Evolutionary conservation across 208 protist species (phyloP).

Genomic region (Leishmania major): DNA sequence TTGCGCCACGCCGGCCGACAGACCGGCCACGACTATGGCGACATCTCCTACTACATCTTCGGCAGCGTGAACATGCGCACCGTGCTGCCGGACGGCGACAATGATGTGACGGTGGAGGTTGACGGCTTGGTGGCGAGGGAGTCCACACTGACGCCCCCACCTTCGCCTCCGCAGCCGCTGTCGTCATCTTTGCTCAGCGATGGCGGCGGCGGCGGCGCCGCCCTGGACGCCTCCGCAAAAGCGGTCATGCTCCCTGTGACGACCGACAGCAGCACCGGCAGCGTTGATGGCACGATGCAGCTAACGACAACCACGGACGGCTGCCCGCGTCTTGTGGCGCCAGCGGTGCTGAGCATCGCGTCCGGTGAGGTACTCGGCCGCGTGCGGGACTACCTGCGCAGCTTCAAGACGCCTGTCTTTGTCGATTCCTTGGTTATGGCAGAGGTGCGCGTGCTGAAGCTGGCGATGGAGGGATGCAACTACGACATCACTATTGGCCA

Average conservation of each 20-base stretch:
- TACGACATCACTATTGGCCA: conserved; percentile 93
- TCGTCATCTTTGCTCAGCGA: conserved; percentile 5
- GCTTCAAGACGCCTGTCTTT: conserved; percentile 53
- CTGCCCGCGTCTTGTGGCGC: conserved; percentile 44
- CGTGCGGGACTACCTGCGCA: conserved; percentile 70
- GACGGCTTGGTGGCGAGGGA: conserved; percentile 55
- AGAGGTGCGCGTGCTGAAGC: conserved; percentile 88
- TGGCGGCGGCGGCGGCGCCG: not conserved
- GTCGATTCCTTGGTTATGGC: conserved; percentile 82
- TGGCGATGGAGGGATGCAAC: conserved; percentile 85
- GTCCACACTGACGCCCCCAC: conserved; percentile 20
- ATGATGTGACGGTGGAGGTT: conserved; percentile 85
- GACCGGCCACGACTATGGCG: conserved; percentile 35
- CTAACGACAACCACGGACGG: conserved; percentile 46
- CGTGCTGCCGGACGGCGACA: conserved; percentile 90
- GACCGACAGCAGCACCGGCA: conserved; percentile 63
- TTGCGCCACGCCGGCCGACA: conserved; percentile 47
- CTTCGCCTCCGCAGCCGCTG: conserved; percentile 9
- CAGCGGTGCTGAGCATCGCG: conserved; percentile 61
- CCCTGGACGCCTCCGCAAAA: not conserved
- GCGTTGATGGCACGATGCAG: conserved; percentile 58
- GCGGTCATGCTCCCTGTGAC: conserved; percentile 35
- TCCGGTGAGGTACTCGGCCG: conserved; percentile 66
- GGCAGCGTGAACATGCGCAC: conserved; percentile 88
- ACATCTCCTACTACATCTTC: conserved; percentile 84